A percentile compares a stretch with the other conserved stretches of the same genome.
These are phyloP conservation scores for Geotrichum citri-aurantii DNA, from an alignment of 1,139 yeast genomes.

Conservation along the genomic window DNA sequence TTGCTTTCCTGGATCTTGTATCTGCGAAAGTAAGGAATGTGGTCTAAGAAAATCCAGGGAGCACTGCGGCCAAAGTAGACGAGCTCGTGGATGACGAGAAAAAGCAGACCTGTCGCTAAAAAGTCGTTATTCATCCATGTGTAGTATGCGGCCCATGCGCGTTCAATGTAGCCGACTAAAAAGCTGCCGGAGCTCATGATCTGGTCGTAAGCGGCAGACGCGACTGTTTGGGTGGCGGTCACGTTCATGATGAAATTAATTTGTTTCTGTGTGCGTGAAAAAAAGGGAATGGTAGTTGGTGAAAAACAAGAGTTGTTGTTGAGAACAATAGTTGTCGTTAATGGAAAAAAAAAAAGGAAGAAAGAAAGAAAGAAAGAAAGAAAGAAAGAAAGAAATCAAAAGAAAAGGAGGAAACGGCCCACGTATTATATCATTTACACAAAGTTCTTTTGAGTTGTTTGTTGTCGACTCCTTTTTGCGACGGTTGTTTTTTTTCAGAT, in stretches of 20 bases:
- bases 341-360: background rate
- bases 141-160: slow-evolving; percentile 71
- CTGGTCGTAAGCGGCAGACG: slow-evolving; percentile 1
- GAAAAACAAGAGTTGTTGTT: background rate
- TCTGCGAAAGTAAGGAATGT: slow-evolving; percentile 65
- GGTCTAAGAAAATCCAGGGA: slow-evolving; percentile 79
- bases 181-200: slow-evolving; percentile 6
- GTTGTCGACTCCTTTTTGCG: background rate
- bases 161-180: slow-evolving; percentile 45
- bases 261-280: no score
- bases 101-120: slow-evolving; percentile 76
- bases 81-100: slow-evolving; percentile 67
- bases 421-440: background rate
- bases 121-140: slow-evolving; percentile 66
- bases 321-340: background rate
- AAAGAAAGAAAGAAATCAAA: background rate
- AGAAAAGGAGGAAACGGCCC: background rate
- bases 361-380: background rate
- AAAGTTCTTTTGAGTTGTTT: background rate
- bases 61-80: slow-evolving; percentile 80
- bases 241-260: slow-evolving; percentile 3
- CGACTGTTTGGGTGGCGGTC: slow-evolving; percentile 1
- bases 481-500: background rate
- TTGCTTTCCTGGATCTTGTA: slow-evolving; percentile 80
- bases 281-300: background rate